Percentiles rank a stretch among this genome's conserved stretches.
phyloP scores from a whole-genome alignment of 164 flowering plant genomes.

The Magnolia changhungtana region DNA sequence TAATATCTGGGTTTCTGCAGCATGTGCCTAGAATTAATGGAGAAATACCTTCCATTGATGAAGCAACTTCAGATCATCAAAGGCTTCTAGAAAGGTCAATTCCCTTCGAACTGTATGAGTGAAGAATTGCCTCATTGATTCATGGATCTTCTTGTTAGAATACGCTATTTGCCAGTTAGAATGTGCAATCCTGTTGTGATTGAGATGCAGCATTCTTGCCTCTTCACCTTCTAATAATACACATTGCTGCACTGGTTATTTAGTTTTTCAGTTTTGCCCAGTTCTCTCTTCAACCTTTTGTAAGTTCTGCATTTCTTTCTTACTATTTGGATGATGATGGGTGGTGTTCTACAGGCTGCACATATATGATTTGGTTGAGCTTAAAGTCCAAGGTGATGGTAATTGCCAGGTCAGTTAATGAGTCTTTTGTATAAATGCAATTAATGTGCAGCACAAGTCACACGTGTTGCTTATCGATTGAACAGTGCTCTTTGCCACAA shows the following conservation, averaged over 20 bases:
- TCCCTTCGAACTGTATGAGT: background rate
- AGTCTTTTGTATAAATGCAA: background rate
- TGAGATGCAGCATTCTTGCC: background rate
- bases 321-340: background rate
- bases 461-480: no score
- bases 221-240: no score
- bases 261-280: background rate
- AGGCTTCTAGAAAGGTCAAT: slow-evolving; percentile 77
- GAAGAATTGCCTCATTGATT: background rate
- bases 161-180: background rate
- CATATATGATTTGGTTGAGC: slow-evolving; percentile 76
- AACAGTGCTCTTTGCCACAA: no score
- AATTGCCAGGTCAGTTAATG: slow-evolving; percentile 74
- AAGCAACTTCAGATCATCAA: slow-evolving; percentile 92
- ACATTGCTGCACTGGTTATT: background rate
- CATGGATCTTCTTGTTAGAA: background rate
- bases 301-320: slow-evolving; percentile 3
- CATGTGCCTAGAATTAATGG: slow-evolving; percentile 95
- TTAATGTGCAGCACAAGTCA: background rate
- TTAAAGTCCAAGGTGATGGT: slow-evolving; percentile 81
- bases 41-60: slow-evolving; percentile 92
- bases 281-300: background rate
- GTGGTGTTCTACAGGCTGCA: slow-evolving; percentile 45
- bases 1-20: slow-evolving; percentile 35
- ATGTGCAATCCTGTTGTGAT: background rate